Base-by-base conservation (phyloP, 768 basidiomycete species). In the Auriscalpium vulgare region DNA sequence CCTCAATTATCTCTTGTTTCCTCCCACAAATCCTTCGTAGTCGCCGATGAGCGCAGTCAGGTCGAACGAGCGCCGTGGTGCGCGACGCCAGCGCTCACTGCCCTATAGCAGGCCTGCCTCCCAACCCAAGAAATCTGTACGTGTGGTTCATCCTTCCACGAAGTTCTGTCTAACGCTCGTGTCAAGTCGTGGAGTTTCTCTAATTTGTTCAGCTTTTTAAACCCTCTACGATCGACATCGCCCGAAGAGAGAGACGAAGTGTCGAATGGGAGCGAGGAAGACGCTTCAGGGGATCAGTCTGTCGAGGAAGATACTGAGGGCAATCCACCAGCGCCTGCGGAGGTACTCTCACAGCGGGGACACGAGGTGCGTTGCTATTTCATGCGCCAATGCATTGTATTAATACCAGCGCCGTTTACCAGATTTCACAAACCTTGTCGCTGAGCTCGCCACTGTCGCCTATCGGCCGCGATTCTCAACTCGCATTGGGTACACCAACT, bases 11-110 rank as follows among this genome's bases (percentile, higher is more conserved):
- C 17, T 40, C 37, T 45, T 37, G 16, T 29, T 21, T 4, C 17
- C 45, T 37, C 16, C 46, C 54, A n/a, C n/a, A 14, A 21, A 21
- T 35, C 14, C 45, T 5, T 1, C 16, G 43, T 4, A 45, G 10
- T 34, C 46, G 13, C 43, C 17, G 40, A 87, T 86, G 84, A 84
- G 84, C 63, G 82, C 76, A 40, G 69, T 79, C 62, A 77, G 85
- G 67, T 70, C 68, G 37, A 72, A 63, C 62, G 76, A 73, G 36
- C 57, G 57, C 37, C 60, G 61, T 38, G 48, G 51, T 2, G 16
- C 47, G 45, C 62, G 62, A 38, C 50, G 36, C 48, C 56, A 61
- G 14, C 56, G 68, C 37, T 72, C 80, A n/a, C 77, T 75, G 3
- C 87, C 87, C 0, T 88, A 88, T 66, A 67, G 75, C 52, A 76